A percentile compares a stretch with the other conserved stretches of the same genome.
phyloP scores from a whole-genome alignment of 352 stramenopile species.

The Saprolegnia diclina region DNA sequence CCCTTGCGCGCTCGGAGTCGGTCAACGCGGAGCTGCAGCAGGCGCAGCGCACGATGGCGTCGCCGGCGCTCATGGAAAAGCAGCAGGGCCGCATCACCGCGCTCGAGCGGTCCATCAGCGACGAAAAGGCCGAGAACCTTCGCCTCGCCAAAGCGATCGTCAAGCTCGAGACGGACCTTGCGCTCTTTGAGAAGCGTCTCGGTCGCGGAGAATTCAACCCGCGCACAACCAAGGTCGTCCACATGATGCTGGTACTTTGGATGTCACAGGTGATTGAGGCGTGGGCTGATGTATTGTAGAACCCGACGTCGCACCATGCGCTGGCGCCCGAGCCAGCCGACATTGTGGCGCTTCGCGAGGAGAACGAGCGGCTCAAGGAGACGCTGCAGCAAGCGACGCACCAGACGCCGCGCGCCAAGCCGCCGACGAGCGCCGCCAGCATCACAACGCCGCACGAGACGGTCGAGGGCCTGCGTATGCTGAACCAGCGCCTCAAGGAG shows the following conservation, averaged over 20 bases:
- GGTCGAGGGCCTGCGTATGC: conserved; percentile 75
- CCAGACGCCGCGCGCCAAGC: conserved; percentile 16
- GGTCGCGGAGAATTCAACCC: conserved; percentile 72
- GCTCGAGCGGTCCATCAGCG: conserved; percentile 43
- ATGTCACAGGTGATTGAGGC: neutral
- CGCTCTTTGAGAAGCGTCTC: conserved; percentile 62
- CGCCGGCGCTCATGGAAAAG: conserved; percentile 38
- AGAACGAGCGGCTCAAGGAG: conserved; percentile 48
- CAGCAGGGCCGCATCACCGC: conserved; percentile 45
- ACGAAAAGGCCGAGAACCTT: conserved; percentile 41
- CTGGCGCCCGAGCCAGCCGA: conserved; percentile 28
- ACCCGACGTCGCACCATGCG: conserved; percentile 6
- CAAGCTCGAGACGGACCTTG: conserved; percentile 55
- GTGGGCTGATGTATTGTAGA: neutral
- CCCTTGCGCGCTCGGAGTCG: conserved; percentile 44
- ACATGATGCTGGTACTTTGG: conserved; percentile 33
- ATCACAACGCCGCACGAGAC: conserved; percentile 81
- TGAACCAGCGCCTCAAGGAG: conserved; percentile 86
- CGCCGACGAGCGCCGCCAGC: conserved; percentile 32
- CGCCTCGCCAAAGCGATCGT: conserved; percentile 57
- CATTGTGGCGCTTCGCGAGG: conserved; percentile 41
- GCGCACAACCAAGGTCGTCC: conserved; percentile 81
- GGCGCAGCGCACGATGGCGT: conserved; percentile 36
- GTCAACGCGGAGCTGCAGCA: conserved; percentile 42
- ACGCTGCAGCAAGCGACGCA: conserved; percentile 39